Evolutionary conservation across 1,284 basidiomycete genomes (phyloP).

Genomic region (Puccinia triticina): DNA sequence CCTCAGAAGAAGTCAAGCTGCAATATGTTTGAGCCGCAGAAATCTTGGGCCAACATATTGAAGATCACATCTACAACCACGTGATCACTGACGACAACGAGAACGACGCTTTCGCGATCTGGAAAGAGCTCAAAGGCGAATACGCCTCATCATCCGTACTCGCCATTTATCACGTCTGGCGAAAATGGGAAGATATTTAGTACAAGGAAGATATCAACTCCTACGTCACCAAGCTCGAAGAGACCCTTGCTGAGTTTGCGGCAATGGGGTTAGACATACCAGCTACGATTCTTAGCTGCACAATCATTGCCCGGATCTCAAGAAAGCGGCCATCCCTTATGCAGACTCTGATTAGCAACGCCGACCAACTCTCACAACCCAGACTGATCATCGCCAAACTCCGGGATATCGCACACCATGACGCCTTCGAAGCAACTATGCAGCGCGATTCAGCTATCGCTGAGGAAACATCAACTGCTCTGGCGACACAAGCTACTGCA

Average conservation of each 20-base stretch:
- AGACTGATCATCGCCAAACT: conserved; percentile 6
- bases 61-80: background rate
- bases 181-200: background rate
- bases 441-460: background rate
- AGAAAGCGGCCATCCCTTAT: background rate
- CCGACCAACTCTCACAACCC: background rate
- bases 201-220: background rate
- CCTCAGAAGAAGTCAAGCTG: too few species aligned
- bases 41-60: background rate
- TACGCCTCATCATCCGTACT: too few species aligned
- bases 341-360: background rate
- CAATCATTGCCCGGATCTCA: background rate
- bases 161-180: too few species aligned
- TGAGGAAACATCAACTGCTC: background rate
- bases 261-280: background rate
- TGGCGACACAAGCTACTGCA: background rate
- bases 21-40: too few species aligned
- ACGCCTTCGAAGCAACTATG: too few species aligned
- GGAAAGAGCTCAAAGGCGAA: too few species aligned
- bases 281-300: background rate
- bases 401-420: background rate
- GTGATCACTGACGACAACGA: background rate
- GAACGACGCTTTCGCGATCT: background rate
- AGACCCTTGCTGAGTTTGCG: background rate
- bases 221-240: background rate